Evolutionary conservation across 148 eudicot genomes (phyloP).

Genomic region (Rhododendron ferrugineum): DNA sequence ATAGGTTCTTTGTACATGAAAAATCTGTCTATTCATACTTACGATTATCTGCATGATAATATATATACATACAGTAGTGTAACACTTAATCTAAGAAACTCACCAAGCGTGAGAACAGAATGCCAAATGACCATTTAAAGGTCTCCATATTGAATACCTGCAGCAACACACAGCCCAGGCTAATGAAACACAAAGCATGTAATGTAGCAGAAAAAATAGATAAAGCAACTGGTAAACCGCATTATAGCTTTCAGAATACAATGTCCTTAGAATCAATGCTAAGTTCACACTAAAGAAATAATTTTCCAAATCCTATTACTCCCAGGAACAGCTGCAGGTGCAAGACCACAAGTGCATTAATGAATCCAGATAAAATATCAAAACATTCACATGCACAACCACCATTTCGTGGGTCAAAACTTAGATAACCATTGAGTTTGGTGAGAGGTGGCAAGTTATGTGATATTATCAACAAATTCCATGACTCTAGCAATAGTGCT

Average conservation of each 20-base stretch:
- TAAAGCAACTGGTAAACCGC: background rate
- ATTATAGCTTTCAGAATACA: background rate
- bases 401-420: background rate
- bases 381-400: background rate
- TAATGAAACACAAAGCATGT: background rate
- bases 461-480: background rate
- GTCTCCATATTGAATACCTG: slow-evolving; percentile 94
- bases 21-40: background rate
- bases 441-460: background rate
- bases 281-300: background rate
- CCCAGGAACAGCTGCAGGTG: background rate
- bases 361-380: background rate
- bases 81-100: slow-evolving; percentile 16
- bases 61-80: background rate
- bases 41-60: background rate
- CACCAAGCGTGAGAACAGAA: slow-evolving; percentile 97
- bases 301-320: background rate
- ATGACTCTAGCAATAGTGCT: background rate
- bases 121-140: slow-evolving; percentile 94
- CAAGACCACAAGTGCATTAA: background rate
- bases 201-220: background rate
- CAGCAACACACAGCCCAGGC: slow-evolving; percentile 5
- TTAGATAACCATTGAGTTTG: background rate
- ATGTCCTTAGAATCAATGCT: background rate
- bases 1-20: background rate